These are phyloP conservation scores for Schizochytrium sp. DNA, from an alignment of 108 stramenopile species.

Conservation along the genomic window DNA sequence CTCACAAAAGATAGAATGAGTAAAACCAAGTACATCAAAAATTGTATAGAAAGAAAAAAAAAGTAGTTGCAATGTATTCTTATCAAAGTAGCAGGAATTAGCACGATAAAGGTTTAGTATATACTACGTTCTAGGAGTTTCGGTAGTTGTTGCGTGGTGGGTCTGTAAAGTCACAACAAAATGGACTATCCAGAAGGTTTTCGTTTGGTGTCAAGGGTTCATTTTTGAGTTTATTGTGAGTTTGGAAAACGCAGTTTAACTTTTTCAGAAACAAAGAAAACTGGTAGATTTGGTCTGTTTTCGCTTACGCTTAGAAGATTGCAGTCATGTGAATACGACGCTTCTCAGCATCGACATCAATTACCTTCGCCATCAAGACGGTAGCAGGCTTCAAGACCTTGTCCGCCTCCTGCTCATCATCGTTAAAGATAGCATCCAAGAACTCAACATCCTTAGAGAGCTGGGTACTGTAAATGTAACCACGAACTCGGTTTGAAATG, in stretches of 20 bases:
- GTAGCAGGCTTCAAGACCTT: not conserved
- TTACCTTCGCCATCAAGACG: not conserved
- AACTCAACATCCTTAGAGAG: slow-evolving; percentile 16
- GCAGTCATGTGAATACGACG: slow-evolving; percentile 1
- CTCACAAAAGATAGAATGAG: not conserved
- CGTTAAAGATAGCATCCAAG: slow-evolving; percentile 32
- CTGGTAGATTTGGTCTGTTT: not conserved
- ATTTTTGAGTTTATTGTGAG: too few species aligned
- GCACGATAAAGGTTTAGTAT: too few species aligned
- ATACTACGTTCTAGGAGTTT: too few species aligned
- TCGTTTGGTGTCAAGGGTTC: too few species aligned
- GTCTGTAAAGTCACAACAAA: not conserved
- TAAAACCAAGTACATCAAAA: not conserved
- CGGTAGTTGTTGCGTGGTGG: too few species aligned
- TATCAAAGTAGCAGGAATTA: too few species aligned
- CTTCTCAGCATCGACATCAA: not conserved
- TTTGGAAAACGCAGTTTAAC: not conserved
- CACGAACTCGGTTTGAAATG: slow-evolving; percentile 3
- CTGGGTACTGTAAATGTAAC: slow-evolving; percentile 17
- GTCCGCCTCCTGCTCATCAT: slow-evolving; percentile 15
- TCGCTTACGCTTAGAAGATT: not conserved
- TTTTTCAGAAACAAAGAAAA: not conserved
- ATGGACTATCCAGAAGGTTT: not conserved
- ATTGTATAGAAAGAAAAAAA: slow-evolving; percentile 1
- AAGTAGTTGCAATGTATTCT: not conserved